Evolutionary conservation across 352 stramenopile species (phyloP).

Genomic region (Pilasporangium apinafurcum): DNA sequence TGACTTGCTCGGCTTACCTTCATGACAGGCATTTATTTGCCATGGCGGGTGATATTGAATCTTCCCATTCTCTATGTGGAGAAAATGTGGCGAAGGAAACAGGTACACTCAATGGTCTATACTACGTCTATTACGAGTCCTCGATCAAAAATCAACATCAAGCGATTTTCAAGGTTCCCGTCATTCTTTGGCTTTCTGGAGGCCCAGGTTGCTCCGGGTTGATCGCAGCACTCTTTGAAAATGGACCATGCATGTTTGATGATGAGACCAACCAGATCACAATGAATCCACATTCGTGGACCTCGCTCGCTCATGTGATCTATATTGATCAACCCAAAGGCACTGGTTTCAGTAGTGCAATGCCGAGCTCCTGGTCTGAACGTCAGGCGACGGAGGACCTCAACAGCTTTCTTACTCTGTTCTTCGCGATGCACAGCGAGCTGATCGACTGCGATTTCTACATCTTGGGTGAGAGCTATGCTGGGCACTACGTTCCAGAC

Average conservation of each 20-base stretch:
- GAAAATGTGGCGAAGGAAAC: constrained; percentile 52
- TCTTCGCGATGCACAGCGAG: constrained; percentile 35
- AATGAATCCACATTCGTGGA: constrained; percentile 94
- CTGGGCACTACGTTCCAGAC: constrained; percentile 93
- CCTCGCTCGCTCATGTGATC: constrained; percentile 91
- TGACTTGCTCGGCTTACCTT: background rate
- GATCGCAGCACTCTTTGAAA: constrained; percentile 92
- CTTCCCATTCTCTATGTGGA: constrained; percentile 42
- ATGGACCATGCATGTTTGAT: constrained; percentile 92
- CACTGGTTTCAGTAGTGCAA: constrained; percentile 52
- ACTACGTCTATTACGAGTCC: constrained; percentile 73
- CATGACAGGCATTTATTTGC: constrained; percentile 6
- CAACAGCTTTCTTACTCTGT: constrained; percentile 38
- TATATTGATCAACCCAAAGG: constrained; percentile 94
- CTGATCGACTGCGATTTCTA: constrained; percentile 75
- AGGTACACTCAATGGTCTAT: constrained; percentile 54
- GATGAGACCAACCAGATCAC: constrained; percentile 37
- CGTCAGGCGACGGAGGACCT: constrained; percentile 35
- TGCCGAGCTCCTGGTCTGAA: constrained; percentile 34
- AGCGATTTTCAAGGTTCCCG: constrained; percentile 30
- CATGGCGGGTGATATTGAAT: constrained; percentile 22
- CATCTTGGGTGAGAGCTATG: constrained; percentile 94
- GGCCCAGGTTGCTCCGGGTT: constrained; percentile 94
- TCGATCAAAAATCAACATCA: constrained; percentile 5
- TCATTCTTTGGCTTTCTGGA: constrained; percentile 96